Base-by-base conservation (phyloP, 495 filamentous ascomycete genomes). In the Tuber microsphaerosporum region DNA sequence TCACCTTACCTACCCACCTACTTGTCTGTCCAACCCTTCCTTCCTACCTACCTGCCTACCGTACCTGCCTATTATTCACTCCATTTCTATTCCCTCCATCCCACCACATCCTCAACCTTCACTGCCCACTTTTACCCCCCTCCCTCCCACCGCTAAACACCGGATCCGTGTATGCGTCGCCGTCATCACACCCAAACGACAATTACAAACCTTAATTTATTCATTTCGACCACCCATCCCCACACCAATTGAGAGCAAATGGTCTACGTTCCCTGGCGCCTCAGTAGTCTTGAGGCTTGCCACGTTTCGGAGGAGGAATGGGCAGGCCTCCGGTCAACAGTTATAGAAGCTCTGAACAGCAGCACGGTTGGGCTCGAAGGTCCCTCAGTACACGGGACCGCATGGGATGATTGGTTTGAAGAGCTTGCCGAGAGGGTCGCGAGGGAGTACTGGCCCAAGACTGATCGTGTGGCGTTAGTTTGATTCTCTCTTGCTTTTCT, bases 281-380 rank as follows among this genome's bases (percentile, higher is more conserved):
- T 79, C 44, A 70, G 76, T 39, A 79, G 76, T 68, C 26, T 65
- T 4, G 73, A 65, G 41, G 77, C 70, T 70, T 79, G 77, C 43
- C 70, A 71, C 46, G 78, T 79, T 75, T 79, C 77, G 0, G 76
- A 79, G 44, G 76, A 79, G 70, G 77, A 79, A 56, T 79, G 77
- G 76, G 77, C 78, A 26, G 61, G 73, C 26, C 77, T 79, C 19
- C 76, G 77, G 17, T 68, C 76, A n/a, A 72, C 77, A 42, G 78
- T 79, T 45, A 73, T 79, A 51, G 70, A 75, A 43, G 72, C 73
- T 19, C 51, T 79, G 17, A 65, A 79, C 73, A 71, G 31, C 39
- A 79, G 73, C 73, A 56, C 70, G 9, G 61, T 79, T 74, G 77
- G 76, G 17, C 48, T 79, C 8, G 76, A 71, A 56, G 73, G 76